Evolutionary conservation across 257 asterid genomes (phyloP).

Genomic region (Salvia miltiorrhiza): DNA sequence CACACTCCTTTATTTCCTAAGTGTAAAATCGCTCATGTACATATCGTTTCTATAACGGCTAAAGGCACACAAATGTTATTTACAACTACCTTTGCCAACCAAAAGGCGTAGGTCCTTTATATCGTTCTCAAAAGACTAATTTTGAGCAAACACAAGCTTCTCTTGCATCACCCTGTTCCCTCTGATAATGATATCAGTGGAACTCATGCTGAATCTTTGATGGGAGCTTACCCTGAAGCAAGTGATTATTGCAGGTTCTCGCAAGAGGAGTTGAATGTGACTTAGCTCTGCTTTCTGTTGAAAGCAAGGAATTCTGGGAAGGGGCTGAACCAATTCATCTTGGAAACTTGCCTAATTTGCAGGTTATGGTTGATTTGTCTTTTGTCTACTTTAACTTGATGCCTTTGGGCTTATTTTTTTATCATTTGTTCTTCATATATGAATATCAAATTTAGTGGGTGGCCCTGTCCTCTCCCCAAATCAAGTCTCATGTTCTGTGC

Average conservation of each 20-base stretch:
- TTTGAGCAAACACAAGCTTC: background rate
- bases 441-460: background rate
- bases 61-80: background rate
- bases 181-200: background rate
- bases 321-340: slow-evolving; percentile 73
- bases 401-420: slow-evolving; percentile 1
- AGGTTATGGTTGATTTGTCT: slow-evolving; percentile 42
- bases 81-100: background rate
- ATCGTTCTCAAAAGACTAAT: background rate
- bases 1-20: background rate
- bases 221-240: slow-evolving; percentile 19
- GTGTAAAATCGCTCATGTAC: background rate
- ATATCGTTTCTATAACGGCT: background rate
- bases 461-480: background rate
- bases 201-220: slow-evolving; percentile 5
- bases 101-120: background rate
- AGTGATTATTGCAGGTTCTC: slow-evolving; percentile 53
- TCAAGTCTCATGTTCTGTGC: background rate
- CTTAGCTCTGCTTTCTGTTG: slow-evolving; percentile 83
- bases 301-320: slow-evolving; percentile 75
- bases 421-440: background rate
- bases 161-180: background rate
- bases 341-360: slow-evolving; percentile 73
- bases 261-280: slow-evolving; percentile 92
- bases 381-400: background rate